Base-by-base conservation (phyloP, 768 basidiomycete genomes). In the Heimioporus sp. region DNA sequence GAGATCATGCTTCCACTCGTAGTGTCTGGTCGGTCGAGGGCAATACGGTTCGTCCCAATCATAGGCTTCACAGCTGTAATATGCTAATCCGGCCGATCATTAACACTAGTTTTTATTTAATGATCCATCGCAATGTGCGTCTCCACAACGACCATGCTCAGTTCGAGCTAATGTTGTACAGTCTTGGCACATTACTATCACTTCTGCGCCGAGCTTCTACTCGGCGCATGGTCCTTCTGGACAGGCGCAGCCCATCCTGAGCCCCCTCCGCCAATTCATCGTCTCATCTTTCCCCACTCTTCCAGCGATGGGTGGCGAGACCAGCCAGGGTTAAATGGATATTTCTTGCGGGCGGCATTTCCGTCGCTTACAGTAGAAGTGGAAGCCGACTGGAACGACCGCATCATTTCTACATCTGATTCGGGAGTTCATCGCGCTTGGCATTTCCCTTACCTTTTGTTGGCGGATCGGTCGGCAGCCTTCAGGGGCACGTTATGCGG, bases 131-230 rank as follows among this genome's bases (percentile, higher is more conserved):
- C 87, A 90, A 62, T 88, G 72, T 71, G 43, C 28, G 70, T 53
- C 40, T n/a, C 19, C 34, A 40, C 32, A n/a, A 20, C 6, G 24
- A 34, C 17, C 28, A 32, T 13, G 30, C 36, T 55, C 20, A 28
- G 6, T 21, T 28, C 12, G 16, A 41, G 19, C 47, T 58, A 35
- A 57, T 31, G 10, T 34, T 3, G 6, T 24, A 20, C 34, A 74
- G 71, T 93, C 76, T 76, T 92, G n/a, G 73, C 76, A 42, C 92
- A 93, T 65, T 93, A 92, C 67, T 93, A 92, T 68, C 92, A 93
- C 69, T 85, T 90, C 53, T 87, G 86, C 31, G 92, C 87, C 0
- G 92, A 94, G 64, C 80, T 90, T 43, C 71, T 90, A 51, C 73
- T 92, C 31, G 91, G 90, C 31, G 71, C 80, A 4, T 90, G 88